Conservation (phyloP, 2,329 filamentous ascomycete species). For the Calonectria honghensis region DNA sequence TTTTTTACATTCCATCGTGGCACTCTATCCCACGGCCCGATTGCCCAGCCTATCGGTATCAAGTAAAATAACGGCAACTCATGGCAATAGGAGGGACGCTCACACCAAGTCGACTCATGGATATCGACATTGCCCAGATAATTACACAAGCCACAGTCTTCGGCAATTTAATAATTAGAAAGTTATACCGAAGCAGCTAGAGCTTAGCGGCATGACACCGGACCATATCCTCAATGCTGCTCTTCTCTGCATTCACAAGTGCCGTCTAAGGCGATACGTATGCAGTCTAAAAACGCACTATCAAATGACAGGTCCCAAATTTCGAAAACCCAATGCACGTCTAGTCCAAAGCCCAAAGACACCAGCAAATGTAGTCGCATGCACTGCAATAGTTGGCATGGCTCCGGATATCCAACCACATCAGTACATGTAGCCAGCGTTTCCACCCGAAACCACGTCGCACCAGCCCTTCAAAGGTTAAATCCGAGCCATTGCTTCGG, state of each 20-base stretch:
- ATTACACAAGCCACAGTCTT: background rate
- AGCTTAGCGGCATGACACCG: background rate
- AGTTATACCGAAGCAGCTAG: background rate
- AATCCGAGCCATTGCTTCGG: background rate
- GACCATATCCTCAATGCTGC: background rate
- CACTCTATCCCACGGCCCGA: conserved; percentile 8
- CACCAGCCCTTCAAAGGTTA: background rate
- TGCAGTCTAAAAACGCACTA: background rate
- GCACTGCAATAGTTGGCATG: background rate
- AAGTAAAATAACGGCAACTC: background rate
- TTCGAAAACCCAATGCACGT: background rate
- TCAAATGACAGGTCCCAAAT: background rate
- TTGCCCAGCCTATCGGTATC: background rate
- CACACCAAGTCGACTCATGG: background rate
- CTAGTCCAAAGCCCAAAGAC: background rate
- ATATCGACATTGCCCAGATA: background rate
- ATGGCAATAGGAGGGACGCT: background rate
- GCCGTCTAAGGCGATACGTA: background rate
- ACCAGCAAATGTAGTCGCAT: background rate
- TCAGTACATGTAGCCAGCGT: background rate
- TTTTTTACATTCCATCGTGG: conserved; percentile 3
- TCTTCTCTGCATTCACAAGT: background rate
- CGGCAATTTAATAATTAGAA: background rate
- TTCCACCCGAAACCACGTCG: background rate
- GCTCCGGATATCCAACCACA: background rate